A percentile compares a stretch with the other conserved stretches of the same genome.
Evolutionary conservation across 352 stramenopile species (phyloP).

Genomic region (Globisporangium parvum): DNA sequence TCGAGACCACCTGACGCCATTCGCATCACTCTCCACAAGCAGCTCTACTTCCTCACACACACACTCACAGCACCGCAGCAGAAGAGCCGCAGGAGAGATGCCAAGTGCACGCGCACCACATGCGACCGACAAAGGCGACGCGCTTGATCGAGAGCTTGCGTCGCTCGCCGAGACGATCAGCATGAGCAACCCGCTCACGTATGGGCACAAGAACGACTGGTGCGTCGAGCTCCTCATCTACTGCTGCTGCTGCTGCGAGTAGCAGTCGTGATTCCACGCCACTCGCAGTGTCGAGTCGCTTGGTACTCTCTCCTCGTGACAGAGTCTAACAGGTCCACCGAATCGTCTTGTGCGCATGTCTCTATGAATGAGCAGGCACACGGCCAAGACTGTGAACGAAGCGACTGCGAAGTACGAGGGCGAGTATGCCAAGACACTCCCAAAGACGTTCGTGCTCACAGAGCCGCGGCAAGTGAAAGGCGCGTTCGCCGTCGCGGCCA

Average conservation of each 20-base stretch:
- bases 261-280: too few relatives aligned
- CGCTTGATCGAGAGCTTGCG: constrained; percentile 60
- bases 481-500: constrained; percentile 39
- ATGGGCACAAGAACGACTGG: constrained; percentile 64
- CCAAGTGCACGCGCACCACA: not conserved
- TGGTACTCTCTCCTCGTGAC: too few relatives aligned
- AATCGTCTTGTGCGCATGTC: constrained; percentile 1
- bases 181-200: constrained; percentile 76
- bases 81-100: not conserved
- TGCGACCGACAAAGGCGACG: constrained; percentile 28
- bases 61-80: too few relatives aligned
- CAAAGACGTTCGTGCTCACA: constrained; percentile 62
- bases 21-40: not conserved
- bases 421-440: constrained; percentile 44
- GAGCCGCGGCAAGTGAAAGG: constrained; percentile 35
- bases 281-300: not conserved
- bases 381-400: constrained; percentile 31
- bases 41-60: not conserved
- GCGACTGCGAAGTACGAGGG: constrained; percentile 30
- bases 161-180: constrained; percentile 65
- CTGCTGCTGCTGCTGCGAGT: not conserved
- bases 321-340: not conserved
- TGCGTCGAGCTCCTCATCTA: constrained; percentile 16
- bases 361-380: constrained; percentile 42
- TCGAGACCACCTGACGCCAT: too few relatives aligned